These are phyloP conservation scores for Papilionanthe hybrid DNA, from an alignment of 116 monocot genomes.

Conservation along the genomic window DNA sequence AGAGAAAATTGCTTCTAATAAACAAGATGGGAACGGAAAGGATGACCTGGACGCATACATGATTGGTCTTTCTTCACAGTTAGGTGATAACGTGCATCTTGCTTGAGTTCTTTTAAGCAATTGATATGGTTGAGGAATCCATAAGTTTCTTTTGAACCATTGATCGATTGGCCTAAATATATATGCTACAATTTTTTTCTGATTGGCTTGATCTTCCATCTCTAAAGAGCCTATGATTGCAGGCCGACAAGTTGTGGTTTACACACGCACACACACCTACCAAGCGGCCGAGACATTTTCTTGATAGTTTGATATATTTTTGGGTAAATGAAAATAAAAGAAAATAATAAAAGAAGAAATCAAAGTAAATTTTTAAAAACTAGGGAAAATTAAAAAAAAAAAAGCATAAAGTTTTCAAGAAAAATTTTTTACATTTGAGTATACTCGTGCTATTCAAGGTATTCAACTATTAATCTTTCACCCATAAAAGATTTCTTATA, in stretches of 20 bases:
- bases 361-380: no score
- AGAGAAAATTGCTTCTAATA: slow-evolving; percentile 22
- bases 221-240: background rate
- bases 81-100: slow-evolving; percentile 36
- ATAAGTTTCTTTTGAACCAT: background rate
- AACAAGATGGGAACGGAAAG: slow-evolving; percentile 17
- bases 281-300: no score
- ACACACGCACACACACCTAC: no score
- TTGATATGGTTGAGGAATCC: background rate
- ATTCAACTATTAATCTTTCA: no score
- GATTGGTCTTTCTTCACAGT: slow-evolving; percentile 76
- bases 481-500: no score
- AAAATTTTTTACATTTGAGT: no score
- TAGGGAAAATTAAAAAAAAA: no score
- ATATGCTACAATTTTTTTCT: background rate
- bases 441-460: no score
- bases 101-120: background rate
- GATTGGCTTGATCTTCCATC: background rate
- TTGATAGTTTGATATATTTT: no score
- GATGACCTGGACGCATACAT: slow-evolving; percentile 96
- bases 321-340: no score
- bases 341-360: no score
- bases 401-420: no score
- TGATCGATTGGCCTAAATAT: background rate
- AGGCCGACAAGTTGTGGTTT: background rate